Evolutionary conservation across 1,139 yeast species (phyloP), one percentile per base, ranked within the genome.

Genomic region (Candida tropicalis): DNA sequence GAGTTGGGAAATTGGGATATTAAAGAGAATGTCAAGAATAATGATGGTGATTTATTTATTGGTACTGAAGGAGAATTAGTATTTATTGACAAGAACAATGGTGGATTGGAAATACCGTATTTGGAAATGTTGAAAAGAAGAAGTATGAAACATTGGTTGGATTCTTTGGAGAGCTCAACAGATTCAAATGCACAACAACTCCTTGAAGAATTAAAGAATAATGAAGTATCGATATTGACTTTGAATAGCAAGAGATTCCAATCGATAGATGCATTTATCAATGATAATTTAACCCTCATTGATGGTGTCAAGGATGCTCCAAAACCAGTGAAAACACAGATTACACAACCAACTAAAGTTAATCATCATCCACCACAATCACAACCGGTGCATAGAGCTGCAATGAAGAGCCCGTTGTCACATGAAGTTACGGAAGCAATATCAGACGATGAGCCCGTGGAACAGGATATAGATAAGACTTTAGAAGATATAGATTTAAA

Each of bases 1-100:
- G 96, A 88, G 60, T 70, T 67, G 42, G 95, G 95, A 10, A 82
- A 84, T 58, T 87, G 87, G 81, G 77, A 73, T 35, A 68, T 88
- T 29, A 80, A 77, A 49, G 79, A 73, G 39, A 81, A 78, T 45
- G 72, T 67, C 38, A 64, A 65, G 39, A 62, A 65, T 42, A 67
- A 68, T 36, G 58, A 58, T 43, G 82, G 80, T 35, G 87, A 82
- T 56, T 70, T 79, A 48, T 71, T 77, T 53, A 66, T 80, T 24
- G 87, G 87, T 2, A 65, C 58, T 47, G 88, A 87, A 48, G 95
- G 93, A 47, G 90, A 85, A 44, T 70, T 90, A 50, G 79, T 81
- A 12, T 89, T 73, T 58, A 68, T 77, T 47, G 87, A 85, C 49
- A 70, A 70, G 44, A 58, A 50, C 13, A 56, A 71, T 5, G 65